phyloP scores from a whole-genome alignment of 176 grass and related monocot genomes.

The Paspalum vaginatum region DNA sequence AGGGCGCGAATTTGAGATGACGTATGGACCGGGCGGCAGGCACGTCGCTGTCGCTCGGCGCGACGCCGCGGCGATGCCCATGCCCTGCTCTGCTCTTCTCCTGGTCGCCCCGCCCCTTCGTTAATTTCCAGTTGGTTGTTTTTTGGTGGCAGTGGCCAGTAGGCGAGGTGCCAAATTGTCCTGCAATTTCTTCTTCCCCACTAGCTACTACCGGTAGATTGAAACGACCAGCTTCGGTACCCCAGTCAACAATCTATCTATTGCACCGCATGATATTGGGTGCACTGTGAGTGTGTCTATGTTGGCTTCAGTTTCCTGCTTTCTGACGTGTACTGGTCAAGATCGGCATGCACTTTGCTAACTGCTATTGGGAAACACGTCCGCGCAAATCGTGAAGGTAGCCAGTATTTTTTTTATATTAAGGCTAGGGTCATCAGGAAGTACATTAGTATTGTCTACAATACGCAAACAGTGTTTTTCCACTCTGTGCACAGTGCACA shows the following conservation, averaged over 20 bases:
- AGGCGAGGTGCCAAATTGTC: background rate
- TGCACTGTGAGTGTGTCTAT: too few species aligned
- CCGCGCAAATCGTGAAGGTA: too few species aligned
- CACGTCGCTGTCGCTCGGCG: slow-evolving; percentile 2
- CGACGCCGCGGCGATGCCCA: too few species aligned
- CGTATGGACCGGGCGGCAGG: slow-evolving; percentile 43
- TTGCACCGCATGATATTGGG: background rate
- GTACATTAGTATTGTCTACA: too few species aligned
- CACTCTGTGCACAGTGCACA: too few species aligned
- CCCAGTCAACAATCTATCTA: background rate
- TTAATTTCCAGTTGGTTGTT: background rate
- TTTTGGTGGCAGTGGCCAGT: background rate
- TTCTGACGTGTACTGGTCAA: background rate
- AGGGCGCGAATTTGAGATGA: slow-evolving; percentile 31
- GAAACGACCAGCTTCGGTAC: background rate
- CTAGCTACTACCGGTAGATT: background rate
- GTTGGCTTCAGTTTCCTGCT: background rate
- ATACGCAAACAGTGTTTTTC: too few species aligned
- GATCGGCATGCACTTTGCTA: background rate
- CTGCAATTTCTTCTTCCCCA: too few species aligned
- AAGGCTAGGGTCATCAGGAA: too few species aligned
- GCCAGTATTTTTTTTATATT: too few species aligned
- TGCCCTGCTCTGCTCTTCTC: background rate
- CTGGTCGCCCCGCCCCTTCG: background rate
- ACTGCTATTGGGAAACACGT: too few species aligned